Evolutionary conservation across 176 grass and related monocot genomes (phyloP), one percentile per base, ranked within the genome.

Genomic region (Stipa capillata): DNA sequence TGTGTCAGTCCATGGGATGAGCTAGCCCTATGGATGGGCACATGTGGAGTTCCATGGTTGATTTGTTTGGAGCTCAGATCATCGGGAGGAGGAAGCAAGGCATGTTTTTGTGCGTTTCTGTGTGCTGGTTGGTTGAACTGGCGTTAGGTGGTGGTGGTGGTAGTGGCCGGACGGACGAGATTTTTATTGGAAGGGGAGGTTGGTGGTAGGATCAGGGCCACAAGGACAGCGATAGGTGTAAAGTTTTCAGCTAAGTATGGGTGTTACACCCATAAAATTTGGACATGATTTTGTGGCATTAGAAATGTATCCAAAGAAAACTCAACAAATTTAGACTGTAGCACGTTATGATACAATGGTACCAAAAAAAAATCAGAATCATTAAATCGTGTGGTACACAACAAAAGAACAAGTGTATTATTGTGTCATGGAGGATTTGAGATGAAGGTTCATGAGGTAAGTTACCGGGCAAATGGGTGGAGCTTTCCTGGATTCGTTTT

Each of bases 101-200:
- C 52, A 56, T 79, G 80, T 50, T 88, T 80, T 72, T 58, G 73
- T 21, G 70, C 25, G 50, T 44, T 80, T 72, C 51, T 53, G 32
- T 25, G n/a, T n/a, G n/a, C n/a, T n/a, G n/a, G n/a, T n/a, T n/a
- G n/a, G n/a, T n/a, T n/a, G n/a, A n/a, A n/a, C n/a, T n/a, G n/a
- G 87, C 70, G 77, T 76, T 85, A 57, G 85, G 83, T 84, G 8
- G 54, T 52, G 53, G 61, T 24, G 54, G 68, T 34, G 71, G 12
- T 27, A 17, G 29, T 24, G 39, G 16, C 53, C 28, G 69, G 15
- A n/a, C n/a, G n/a, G n/a, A n/a, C n/a, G n/a, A n/a, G n/a, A n/a
- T n/a, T n/a, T n/a, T n/a, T n/a, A n/a, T n/a, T n/a, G n/a, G n/a
- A n/a, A n/a, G n/a, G n/a, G n/a, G n/a, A n/a, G n/a, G n/a, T n/a